Evolutionary conservation across 371 early-diverging fungal genomes (phyloP), one percentile per base, ranked within the genome.

Genomic region (Dichotomocladium elegans): DNA sequence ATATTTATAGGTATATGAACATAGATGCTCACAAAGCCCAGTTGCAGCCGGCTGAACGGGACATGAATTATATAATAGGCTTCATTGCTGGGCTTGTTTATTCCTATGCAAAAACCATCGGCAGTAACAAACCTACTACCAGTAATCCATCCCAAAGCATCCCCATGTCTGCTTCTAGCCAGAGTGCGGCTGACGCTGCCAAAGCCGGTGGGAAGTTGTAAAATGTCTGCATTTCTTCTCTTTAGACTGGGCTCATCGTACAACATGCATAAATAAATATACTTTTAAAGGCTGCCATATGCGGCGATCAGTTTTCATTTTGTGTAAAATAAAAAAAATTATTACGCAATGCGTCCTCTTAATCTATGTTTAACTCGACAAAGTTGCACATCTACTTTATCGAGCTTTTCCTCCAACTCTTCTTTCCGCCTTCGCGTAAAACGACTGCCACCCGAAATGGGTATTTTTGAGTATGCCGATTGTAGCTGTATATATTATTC

Each of bases 1-100:
- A 90, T 97, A 27, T 21, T 85, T 27, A 80, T 93, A 47, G 73
- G 72, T 72, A 63, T 57, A 53, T 2, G 12, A 62, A 5, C 19
- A 5, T 11, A 2, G 17, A 41, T 17, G 15, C n/a, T n/a, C n/a
- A n/a, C n/a, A n/a, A n/a, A n/a, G n/a, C n/a, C n/a, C n/a, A n/a
- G n/a, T n/a, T n/a, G n/a, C n/a, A n/a, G n/a, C n/a, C n/a, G n/a
- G n/a, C n/a, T n/a, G n/a, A n/a, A n/a, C n/a, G n/a, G n/a, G n/a
- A n/a, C n/a, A n/a, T n/a, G n/a, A n/a, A n/a, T n/a, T n/a, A n/a
- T n/a, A n/a, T 30, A 22, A 4, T 58, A 66, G 94, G 94, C 35
- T 91, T 93, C 53, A 58, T 80, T 28, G 92, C 91, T 8, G 93
- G 93, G 26, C 63, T 93, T 29, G 69, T 92, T 17, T 92, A 93